phyloP scores from a whole-genome alignment of 148 eudicot genomes.

The Fallopia convolvulus region DNA sequence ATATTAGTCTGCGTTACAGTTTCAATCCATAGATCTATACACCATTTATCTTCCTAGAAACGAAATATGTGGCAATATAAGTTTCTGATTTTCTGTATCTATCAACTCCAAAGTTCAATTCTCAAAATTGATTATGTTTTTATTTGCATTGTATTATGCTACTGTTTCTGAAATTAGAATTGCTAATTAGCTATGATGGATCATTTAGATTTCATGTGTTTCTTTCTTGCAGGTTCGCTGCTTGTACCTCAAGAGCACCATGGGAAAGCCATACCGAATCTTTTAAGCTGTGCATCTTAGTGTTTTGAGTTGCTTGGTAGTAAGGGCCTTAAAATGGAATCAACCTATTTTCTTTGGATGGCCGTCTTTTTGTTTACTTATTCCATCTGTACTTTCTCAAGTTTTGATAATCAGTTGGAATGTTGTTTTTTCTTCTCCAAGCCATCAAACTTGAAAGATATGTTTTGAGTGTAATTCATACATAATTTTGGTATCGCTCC shows the following conservation, averaged over 20 bases:
- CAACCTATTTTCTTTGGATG: background rate
- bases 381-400: background rate
- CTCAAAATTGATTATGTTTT: background rate
- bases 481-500: background rate
- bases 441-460: background rate
- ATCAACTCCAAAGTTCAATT: too few relatives aligned
- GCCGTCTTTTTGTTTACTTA: background rate
- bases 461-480: background rate
- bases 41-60: too few relatives aligned
- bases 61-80: too few relatives aligned
- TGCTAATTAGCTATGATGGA: too few relatives aligned
- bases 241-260: constrained; percentile 12
- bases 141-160: too few relatives aligned
- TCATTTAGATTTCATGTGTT: background rate
- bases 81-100: too few relatives aligned
- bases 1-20: background rate
- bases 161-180: too few relatives aligned
- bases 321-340: background rate
- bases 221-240: constrained; percentile 1
- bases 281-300: constrained; percentile 1
- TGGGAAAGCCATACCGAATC: constrained; percentile 12
- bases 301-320: background rate
- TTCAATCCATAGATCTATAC: too few relatives aligned
- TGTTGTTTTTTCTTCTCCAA: background rate
- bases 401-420: background rate